Conservation (phyloP, 768 basidiomycete genomes). For the Hortiboletus campestris region DNA sequence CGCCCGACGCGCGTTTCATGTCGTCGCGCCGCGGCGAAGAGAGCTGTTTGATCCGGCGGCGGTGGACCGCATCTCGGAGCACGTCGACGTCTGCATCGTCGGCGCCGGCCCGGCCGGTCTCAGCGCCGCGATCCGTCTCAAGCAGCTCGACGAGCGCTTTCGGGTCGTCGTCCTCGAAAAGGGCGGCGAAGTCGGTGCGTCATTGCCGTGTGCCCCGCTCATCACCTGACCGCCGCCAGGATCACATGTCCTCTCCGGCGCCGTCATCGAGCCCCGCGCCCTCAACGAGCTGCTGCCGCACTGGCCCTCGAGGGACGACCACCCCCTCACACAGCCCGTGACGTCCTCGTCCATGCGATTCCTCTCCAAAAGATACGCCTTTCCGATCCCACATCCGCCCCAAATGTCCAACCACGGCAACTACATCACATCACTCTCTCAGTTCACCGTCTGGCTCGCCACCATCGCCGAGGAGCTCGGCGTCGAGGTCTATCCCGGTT, state of each 20-base stretch:
- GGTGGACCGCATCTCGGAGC: slow-evolving; percentile 84
- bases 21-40: slow-evolving; percentile 15
- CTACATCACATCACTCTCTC: slow-evolving; percentile 87
- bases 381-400: slow-evolving; percentile 93
- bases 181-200: slow-evolving; percentile 86
- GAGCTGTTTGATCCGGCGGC: slow-evolving; percentile 50
- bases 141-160: slow-evolving; percentile 85
- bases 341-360: slow-evolving; percentile 82
- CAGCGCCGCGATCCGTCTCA: slow-evolving; percentile 92
- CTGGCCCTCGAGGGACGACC: slow-evolving; percentile 65
- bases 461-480: slow-evolving; percentile 81
- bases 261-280: slow-evolving; percentile 90
- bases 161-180: slow-evolving; percentile 96
- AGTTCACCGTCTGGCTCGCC: slow-evolving; percentile 87
- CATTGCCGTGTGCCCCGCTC: not conserved
- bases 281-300: slow-evolving; percentile 87
- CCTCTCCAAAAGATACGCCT: slow-evolving; percentile 62
- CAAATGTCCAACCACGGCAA: slow-evolving; percentile 97
- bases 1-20: slow-evolving; percentile 19
- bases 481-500: slow-evolving; percentile 96
- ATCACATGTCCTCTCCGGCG: slow-evolving; percentile 92
- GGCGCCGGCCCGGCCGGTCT: slow-evolving; percentile 95
- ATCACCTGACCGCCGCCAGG: slow-evolving; percentile 44
- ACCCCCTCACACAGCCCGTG: slow-evolving; percentile 81
- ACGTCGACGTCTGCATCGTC: slow-evolving; percentile 96